Evolutionary conservation across 208 protist species (phyloP).

Genomic region (Crithidia fasciculata): DNA sequence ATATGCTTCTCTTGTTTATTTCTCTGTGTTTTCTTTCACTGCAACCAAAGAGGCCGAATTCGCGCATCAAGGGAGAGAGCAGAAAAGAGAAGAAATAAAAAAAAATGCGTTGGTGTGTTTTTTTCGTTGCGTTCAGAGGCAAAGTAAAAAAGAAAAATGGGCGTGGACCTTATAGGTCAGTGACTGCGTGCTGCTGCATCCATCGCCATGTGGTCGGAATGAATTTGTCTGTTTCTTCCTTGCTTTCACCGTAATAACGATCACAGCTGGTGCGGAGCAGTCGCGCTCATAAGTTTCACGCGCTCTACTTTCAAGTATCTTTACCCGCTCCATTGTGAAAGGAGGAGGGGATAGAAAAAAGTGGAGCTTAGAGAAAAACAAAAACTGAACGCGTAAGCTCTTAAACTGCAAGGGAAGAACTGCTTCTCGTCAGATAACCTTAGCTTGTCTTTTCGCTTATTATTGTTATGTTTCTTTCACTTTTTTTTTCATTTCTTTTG

Average conservation of each 20-base stretch:
- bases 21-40: background rate
- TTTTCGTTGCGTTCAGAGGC: too few relatives aligned
- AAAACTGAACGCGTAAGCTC: background rate
- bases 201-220: background rate
- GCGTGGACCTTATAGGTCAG: too few relatives aligned
- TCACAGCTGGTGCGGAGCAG: background rate
- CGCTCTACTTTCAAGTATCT: background rate
- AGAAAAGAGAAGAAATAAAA: too few relatives aligned
- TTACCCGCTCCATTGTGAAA: too few relatives aligned
- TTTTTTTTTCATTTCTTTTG: background rate
- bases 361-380: too few relatives aligned
- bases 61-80: too few relatives aligned
- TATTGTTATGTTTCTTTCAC: background rate
- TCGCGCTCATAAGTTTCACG: background rate
- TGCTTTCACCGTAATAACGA: background rate
- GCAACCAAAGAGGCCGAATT: too few relatives aligned
- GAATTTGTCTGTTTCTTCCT: constrained; percentile 5
- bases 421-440: constrained; percentile 13
- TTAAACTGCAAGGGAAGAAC: constrained; percentile 20
- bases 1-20: background rate
- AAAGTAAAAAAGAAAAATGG: too few relatives aligned
- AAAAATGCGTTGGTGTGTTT: too few relatives aligned
- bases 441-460: constrained; percentile 10
- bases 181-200: background rate
- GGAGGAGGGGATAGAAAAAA: too few relatives aligned